A percentile compares a stretch with the other conserved stretches of the same genome.
Conservation (phyloP, 2,329 filamentous ascomycete genomes). For the Lasiodiplodia gonubiensis region DNA sequence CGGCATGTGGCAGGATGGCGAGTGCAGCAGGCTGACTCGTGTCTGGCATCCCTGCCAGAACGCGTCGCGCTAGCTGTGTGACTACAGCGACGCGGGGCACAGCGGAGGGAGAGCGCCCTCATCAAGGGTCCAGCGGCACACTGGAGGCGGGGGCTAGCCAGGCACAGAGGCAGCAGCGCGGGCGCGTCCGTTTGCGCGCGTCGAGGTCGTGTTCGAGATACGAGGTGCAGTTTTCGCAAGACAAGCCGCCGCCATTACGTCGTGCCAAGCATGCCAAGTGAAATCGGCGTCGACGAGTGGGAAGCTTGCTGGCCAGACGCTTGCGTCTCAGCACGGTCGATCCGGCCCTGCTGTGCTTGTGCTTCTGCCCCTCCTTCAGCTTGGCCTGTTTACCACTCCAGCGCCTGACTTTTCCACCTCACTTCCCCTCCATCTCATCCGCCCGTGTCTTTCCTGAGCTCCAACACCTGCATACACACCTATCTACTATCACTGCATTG, state of each 20-base stretch:
- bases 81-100: conserved; percentile 14
- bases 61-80: conserved; percentile 20
- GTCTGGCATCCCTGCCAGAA: conserved; percentile 15
- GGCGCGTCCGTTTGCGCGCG: conserved; percentile 5
- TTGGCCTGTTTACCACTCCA: conserved; percentile 29
- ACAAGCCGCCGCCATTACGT: conserved; percentile 1
- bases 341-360: background rate
- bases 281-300: background rate
- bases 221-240: background rate
- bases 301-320: background rate
- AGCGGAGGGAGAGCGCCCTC: background rate
- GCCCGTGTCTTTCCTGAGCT: conserved; percentile 31
- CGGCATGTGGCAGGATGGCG: background rate
- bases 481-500: conserved; percentile 6
- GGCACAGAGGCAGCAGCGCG: background rate
- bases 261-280: background rate
- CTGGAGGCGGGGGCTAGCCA: background rate
- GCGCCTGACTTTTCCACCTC: conserved; percentile 35
- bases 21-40: conserved; percentile 7
- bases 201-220: background rate
- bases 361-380: conserved; percentile 20
- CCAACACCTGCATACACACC: background rate
- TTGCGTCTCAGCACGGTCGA: background rate
- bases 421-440: background rate
- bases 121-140: conserved; percentile 5